Evolutionary conservation across 345 rosid genomes (phyloP), one percentile per base, ranked within the genome.

Genomic region (Bretschneidera sinensis): DNA sequence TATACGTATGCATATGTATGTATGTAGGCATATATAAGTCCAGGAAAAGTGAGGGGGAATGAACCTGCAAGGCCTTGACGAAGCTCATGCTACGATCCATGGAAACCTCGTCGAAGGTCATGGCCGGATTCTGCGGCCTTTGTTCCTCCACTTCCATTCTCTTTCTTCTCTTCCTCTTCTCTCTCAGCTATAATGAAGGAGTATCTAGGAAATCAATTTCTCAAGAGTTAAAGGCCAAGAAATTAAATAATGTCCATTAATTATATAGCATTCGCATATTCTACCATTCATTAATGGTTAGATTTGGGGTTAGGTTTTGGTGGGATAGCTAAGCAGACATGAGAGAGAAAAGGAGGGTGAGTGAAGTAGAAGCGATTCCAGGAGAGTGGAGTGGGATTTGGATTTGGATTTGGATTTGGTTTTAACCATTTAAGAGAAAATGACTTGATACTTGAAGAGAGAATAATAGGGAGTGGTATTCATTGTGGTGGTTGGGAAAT

Each of bases 31-130:
- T 9, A 31, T 9, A 31, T 31, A 31, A 31, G 4, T 4, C 4
- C 9, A 22, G 24, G 48, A 53, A 11, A 15, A 67, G 33, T 52
- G 10, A 39, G 49, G 25, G n/a, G 33, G 52, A 15, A 43, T 47
- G 21, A 59, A 92, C 99, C 95, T 94, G 99, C 74, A 94, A 75
- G 57, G 99, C 91, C 53, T 86, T 88, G 74, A 94, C 83, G 78
- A 94, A 94, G 74, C 77, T 88, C 69, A 75, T 94, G 79, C 96
- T 90, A n/a, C 88, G 91, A 83, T 94, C 99, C 97, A 94, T 88
- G 65, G 97, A 90, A 39, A 75, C 85, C 77, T 90, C 97, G 56
- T 94, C 97, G 78, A 80, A 88, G 49, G 92, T 90, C 97, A 88
- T 87, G 56, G 89, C 73, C 6, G 63, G 82, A 65, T 76, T 74